phyloP scores from a whole-genome alignment of 768 basidiomycete species.

The Serendipita sp. region DNA sequence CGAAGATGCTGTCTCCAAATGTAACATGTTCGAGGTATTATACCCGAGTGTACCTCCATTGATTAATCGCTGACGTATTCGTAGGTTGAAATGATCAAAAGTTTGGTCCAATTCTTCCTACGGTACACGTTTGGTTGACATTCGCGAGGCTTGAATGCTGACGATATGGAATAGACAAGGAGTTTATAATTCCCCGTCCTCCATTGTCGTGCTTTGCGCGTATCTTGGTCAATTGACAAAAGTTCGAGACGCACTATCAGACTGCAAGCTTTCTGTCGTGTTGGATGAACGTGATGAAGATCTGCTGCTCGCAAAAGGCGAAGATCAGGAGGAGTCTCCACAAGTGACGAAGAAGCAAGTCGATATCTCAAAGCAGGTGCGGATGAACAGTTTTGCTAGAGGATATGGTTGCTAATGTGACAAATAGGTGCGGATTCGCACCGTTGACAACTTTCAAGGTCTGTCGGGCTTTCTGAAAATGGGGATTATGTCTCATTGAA shows the following conservation, averaged over 20 bases:
- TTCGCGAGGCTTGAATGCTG: neutral
- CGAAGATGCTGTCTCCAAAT: conserved; percentile 49
- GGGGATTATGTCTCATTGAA: neutral
- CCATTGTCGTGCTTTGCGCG: conserved; percentile 40
- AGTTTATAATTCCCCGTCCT: conserved; percentile 29
- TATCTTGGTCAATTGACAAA: conserved; percentile 36
- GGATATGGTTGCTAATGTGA: neutral
- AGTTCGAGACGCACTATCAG: conserved; percentile 27
- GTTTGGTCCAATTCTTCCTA: conserved; percentile 38
- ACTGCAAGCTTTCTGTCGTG: conserved; percentile 37
- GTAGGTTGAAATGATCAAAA: conserved; percentile 34
- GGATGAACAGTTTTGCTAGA: conserved; percentile 11
- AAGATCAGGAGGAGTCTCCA: conserved; percentile 20
- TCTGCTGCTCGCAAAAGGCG: conserved; percentile 34
- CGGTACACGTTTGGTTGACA: conserved; percentile 16
- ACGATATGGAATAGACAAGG: conserved; percentile 26
- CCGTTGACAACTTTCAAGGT: conserved; percentile 64
- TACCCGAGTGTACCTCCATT: neutral
- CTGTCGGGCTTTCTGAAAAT: neutral
- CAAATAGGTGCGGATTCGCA: conserved; percentile 48
- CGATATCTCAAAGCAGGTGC: conserved; percentile 38
- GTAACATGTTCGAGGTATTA: conserved; percentile 50
- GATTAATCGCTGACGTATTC: conserved; percentile 27
- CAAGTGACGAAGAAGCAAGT: conserved; percentile 26
- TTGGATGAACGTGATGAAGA: conserved; percentile 56